A percentile compares a stretch with the other conserved stretches of the same genome.
Conservation (phyloP, 2,329 filamentous ascomycete species). For the Helminthosporium solani region DNA sequence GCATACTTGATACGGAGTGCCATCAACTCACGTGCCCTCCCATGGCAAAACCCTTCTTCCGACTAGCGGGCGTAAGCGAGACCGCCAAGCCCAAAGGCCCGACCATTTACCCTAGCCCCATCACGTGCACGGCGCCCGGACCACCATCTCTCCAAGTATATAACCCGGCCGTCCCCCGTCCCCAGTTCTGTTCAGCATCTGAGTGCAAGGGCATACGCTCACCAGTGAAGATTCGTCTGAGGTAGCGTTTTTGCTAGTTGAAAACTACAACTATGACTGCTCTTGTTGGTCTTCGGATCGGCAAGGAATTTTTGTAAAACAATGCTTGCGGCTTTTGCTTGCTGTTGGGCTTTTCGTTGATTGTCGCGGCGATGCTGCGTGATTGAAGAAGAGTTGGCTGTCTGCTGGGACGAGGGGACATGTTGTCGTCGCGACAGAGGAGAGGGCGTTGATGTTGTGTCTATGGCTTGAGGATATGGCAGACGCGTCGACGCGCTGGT, state of each 20-base stretch:
- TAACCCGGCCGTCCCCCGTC: constrained; percentile 4
- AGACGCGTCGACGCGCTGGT: no score
- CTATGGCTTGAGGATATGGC: no score
- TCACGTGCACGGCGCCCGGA: constrained; percentile 1
- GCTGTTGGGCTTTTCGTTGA: constrained; percentile 32
- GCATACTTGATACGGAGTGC: no score
- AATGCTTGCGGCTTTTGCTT: constrained; percentile 13
- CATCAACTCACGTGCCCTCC: no score
- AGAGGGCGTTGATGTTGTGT: no score
- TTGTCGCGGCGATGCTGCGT: constrained; percentile 24
- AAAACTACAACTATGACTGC: constrained; percentile 78
- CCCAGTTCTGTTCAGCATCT: constrained; percentile 19
- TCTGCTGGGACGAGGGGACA: no score
- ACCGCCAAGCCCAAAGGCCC: no score
- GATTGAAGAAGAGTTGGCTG: constrained; percentile 36
- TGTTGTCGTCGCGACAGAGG: no score
- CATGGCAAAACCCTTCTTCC: no score
- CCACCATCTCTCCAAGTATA: constrained; percentile 1
- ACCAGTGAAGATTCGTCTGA: constrained; percentile 87
- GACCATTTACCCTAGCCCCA: no score
- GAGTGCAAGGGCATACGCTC: constrained; percentile 64
- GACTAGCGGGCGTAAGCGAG: no score
- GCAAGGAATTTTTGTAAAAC: constrained; percentile 75
- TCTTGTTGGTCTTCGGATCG: constrained; percentile 69
- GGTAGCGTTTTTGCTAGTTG: constrained; percentile 87